A percentile compares a stretch with the other conserved stretches of the same genome.
phyloP scores from a whole-genome alignment of 2,329 filamentous ascomycete species.

The Botryotinia narcissicola region DNA sequence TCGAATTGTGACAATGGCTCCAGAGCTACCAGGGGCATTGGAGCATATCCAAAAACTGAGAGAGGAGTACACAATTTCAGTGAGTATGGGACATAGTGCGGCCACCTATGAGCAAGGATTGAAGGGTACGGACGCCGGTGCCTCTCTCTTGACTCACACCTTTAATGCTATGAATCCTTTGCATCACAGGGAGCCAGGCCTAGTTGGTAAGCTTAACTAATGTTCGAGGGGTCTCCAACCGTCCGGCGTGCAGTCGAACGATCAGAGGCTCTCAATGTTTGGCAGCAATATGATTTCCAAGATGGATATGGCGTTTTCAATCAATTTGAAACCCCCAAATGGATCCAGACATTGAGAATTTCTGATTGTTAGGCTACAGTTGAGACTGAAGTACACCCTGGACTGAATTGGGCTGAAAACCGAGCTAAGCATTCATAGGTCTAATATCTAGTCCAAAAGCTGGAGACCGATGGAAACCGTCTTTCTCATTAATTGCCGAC shows the following conservation, averaged over 20 bases:
- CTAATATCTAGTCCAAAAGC: constrained; percentile 35
- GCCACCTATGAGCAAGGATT: constrained; percentile 48
- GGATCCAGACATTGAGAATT: neutral
- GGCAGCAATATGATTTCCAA: neutral
- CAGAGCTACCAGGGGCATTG: constrained; percentile 47
- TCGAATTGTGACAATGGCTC: constrained; percentile 52
- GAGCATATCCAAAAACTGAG: constrained; percentile 45
- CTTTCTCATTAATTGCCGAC: constrained; percentile 53
- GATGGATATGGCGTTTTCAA: neutral
- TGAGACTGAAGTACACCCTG: neutral
- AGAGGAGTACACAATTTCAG: constrained; percentile 31
- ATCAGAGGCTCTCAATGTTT: neutral
- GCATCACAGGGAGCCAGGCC: constrained; percentile 50
- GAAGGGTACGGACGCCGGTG: constrained; percentile 47
- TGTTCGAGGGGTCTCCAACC: neutral
- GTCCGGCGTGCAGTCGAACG: neutral
- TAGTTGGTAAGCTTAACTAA: constrained; percentile 43
- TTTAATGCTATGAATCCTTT: constrained; percentile 54
- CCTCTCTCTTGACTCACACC: constrained; percentile 52
- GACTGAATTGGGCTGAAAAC: neutral
- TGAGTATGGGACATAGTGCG: constrained; percentile 45
- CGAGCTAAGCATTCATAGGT: constrained; percentile 23
- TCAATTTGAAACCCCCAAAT: neutral
- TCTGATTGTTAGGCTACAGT: neutral
- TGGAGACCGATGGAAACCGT: constrained; percentile 36